These are phyloP conservation scores for Millerozyma acaciae DNA, from an alignment of 805 yeast genomes.

Conservation along the genomic window DNA sequence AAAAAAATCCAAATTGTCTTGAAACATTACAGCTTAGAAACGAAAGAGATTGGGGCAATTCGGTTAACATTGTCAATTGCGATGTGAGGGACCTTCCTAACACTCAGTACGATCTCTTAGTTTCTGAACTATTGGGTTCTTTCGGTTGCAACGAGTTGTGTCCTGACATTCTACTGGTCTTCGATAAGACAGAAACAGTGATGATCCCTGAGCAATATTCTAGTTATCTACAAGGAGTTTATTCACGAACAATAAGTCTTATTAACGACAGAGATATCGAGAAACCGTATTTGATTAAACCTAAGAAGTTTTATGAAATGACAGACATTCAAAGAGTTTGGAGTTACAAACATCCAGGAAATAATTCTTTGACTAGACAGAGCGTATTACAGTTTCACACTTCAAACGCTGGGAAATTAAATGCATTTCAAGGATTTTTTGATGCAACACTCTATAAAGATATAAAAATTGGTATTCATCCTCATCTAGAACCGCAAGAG, in stretches of 20 bases:
- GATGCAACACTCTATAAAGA: slow-evolving; percentile 64
- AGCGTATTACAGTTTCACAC: slow-evolving; percentile 32
- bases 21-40: slow-evolving; percentile 48
- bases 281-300: slow-evolving; percentile 22
- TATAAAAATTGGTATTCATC: slow-evolving; percentile 30
- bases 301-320: slow-evolving; percentile 12
- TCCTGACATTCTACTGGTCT: slow-evolving; percentile 61
- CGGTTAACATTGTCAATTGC: slow-evolving; percentile 47
- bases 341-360: slow-evolving; percentile 55
- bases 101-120: slow-evolving; percentile 47
- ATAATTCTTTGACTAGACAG: slow-evolving; percentile 2
- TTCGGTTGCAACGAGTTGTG: slow-evolving; percentile 89
- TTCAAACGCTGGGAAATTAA: slow-evolving; percentile 51
- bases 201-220: slow-evolving; percentile 49
- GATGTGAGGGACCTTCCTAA: slow-evolving; percentile 52
- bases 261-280: neutral
- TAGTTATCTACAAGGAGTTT: slow-evolving; percentile 63
- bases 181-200: slow-evolving; percentile 40
- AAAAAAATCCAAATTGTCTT: slow-evolving; percentile 64
- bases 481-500: slow-evolving; percentile 9
- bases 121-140: slow-evolving; percentile 84
- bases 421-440: slow-evolving; percentile 76
- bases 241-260: slow-evolving; percentile 38
- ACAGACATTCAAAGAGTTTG: slow-evolving; percentile 52
- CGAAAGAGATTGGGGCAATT: slow-evolving; percentile 46